phyloP scores from a whole-genome alignment of 1,284 basidiomycete species.

The Sutorius eximius region DNA sequence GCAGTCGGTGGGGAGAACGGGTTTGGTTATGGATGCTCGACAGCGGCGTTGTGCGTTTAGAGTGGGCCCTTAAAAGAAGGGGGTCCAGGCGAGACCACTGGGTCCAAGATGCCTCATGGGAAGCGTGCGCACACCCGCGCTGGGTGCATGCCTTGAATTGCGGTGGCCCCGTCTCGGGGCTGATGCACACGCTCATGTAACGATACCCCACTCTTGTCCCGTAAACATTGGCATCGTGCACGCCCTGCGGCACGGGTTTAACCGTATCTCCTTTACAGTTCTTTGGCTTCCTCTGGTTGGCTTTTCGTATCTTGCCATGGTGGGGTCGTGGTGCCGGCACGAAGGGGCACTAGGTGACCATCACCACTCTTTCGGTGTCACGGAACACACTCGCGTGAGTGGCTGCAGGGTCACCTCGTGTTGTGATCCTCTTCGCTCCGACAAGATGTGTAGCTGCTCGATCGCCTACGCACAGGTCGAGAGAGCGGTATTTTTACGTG shows the following conservation, averaged over 20 bases:
- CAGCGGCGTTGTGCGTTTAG: slow-evolving; percentile 22
- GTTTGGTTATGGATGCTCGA: slow-evolving; percentile 15
- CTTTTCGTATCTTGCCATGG: background rate
- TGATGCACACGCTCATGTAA: background rate
- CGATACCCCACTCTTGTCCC: slow-evolving; percentile 22
- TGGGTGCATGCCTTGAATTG: slow-evolving; percentile 17
- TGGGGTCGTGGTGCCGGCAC: background rate
- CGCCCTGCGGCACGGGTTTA: slow-evolving; percentile 1
- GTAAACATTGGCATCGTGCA: background rate
- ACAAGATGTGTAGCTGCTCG: slow-evolving; percentile 9
- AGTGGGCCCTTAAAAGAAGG: slow-evolving; percentile 24
- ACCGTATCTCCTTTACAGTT: slow-evolving; percentile 1
- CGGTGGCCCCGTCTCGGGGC: slow-evolving; percentile 8
- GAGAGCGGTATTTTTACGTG: slow-evolving; percentile 22
- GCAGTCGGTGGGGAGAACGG: slow-evolving; percentile 13
- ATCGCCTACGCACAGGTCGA: slow-evolving; percentile 7
- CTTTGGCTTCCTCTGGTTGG: background rate
- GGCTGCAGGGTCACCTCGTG: slow-evolving; percentile 29
- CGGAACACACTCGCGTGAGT: slow-evolving; percentile 24
- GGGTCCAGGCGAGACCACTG: slow-evolving; percentile 12
- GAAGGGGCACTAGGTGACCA: slow-evolving; percentile 3
- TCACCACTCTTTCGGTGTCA: slow-evolving; percentile 23
- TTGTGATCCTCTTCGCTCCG: slow-evolving; percentile 10
- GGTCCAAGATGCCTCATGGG: slow-evolving; percentile 25
- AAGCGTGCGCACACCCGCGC: slow-evolving; percentile 29